Evolutionary conservation across 192 early-diverging fungal genomes (phyloP).

Genomic region (Coemansia sp.): DNA sequence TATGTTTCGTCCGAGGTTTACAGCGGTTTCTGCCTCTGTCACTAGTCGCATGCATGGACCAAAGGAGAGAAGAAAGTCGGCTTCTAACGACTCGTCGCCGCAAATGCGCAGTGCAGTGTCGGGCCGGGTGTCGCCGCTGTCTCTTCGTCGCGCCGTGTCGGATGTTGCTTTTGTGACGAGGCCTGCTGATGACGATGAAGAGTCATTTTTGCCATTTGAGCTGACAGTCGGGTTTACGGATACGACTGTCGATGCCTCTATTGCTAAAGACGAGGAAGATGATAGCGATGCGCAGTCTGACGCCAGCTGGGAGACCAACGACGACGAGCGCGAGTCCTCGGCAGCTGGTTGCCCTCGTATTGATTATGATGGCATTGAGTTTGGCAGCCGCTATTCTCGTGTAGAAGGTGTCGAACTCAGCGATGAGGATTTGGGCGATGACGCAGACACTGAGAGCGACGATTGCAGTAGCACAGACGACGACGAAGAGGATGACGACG

Average conservation of each 20-base stretch:
- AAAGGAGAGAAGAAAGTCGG: not conserved
- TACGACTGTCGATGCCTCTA: not conserved
- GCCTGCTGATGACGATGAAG: not conserved
- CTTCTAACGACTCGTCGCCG: constrained; percentile 20
- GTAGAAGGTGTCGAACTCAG: not conserved
- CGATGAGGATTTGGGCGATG: constrained; percentile 2
- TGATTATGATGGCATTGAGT: constrained; percentile 6
- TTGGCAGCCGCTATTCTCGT: not conserved
- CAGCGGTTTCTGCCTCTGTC: constrained; percentile 4
- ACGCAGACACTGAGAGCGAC: constrained; percentile 5
- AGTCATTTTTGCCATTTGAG: not conserved
- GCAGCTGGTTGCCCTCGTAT: not conserved
- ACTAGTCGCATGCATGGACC: not conserved
- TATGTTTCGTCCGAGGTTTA: constrained; percentile 16
- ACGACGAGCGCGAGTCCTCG: not conserved
- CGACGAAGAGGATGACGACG: not conserved
- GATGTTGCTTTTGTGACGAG: constrained; percentile 4
- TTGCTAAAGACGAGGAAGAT: not conserved
- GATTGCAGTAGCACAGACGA: not conserved
- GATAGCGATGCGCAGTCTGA: not conserved
- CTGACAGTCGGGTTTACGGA: constrained; percentile 18
- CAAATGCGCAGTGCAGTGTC: not conserved
- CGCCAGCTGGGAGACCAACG: constrained; percentile 1
- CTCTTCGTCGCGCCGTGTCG: constrained; percentile 21
- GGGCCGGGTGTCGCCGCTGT: not conserved